A percentile compares a stretch with the other conserved stretches of the same genome.
phyloP scores from a whole-genome alignment of 306 rosid genomes.

The Quercus engelmannii region DNA sequence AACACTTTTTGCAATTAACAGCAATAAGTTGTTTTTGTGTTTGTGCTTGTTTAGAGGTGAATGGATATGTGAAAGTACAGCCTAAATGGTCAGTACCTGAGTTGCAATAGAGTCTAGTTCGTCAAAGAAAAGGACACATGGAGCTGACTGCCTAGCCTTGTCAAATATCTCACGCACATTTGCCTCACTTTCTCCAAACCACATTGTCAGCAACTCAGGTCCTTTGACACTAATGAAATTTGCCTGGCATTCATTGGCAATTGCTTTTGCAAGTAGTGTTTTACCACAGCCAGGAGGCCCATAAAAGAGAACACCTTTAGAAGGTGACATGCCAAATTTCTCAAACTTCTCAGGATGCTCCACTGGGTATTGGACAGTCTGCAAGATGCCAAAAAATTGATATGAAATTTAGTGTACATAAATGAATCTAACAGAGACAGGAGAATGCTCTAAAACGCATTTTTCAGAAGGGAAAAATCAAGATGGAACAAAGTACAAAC shows the following conservation, averaged over 20 bases:
- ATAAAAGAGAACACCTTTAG: constrained; percentile 69
- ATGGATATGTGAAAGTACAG: background rate
- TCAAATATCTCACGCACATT: constrained; percentile 70
- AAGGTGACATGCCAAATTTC: constrained; percentile 79
- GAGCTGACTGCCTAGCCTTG: constrained; percentile 71
- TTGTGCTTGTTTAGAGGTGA: background rate
- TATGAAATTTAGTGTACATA: background rate
- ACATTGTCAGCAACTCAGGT: constrained; percentile 70
- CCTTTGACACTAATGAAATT: constrained; percentile 71
- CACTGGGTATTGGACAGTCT: constrained; percentile 75
- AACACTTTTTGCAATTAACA: too few species aligned
- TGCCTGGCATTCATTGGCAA: constrained; percentile 71
- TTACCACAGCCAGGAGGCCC: constrained; percentile 79
- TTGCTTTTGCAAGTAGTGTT: constrained; percentile 66
- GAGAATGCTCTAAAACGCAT: background rate
- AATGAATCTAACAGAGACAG: background rate
- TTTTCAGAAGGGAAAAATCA: background rate
- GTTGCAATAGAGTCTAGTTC: constrained; percentile 76
- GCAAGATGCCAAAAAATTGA: constrained; percentile 15
- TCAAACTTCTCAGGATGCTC: constrained; percentile 82
- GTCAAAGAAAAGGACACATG: constrained; percentile 75
- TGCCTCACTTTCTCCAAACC: constrained; percentile 82
- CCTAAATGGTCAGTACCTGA: constrained; percentile 34
- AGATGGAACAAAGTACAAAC: constrained; percentile 24
- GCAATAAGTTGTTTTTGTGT: too few species aligned